Conservation (phyloP, 805 yeast genomes). For the Kockiozyma suomiensis region DNA sequence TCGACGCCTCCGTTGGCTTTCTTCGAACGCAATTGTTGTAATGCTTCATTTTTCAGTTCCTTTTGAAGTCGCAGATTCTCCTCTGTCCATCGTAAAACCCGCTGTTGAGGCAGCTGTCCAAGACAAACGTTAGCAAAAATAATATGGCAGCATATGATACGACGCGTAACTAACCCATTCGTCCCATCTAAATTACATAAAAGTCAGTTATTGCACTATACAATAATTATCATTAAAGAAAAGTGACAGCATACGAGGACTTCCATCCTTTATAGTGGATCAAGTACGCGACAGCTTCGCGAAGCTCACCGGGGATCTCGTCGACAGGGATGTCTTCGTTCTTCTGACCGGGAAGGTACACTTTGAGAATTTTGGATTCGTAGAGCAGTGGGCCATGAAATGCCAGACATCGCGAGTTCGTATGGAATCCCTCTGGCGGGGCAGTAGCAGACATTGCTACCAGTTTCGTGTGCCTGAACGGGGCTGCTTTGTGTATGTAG, state of each 20-base stretch:
- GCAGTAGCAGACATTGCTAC: conserved; percentile 8
- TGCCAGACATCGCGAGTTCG: conserved; percentile 59
- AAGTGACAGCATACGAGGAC: conserved; percentile 47
- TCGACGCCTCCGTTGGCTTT: conserved; percentile 23
- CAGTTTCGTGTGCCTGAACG: not conserved
- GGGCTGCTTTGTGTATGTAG: not conserved
- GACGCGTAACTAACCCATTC: conserved; percentile 70
- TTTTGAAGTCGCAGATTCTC: conserved; percentile 69
- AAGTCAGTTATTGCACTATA: not conserved
- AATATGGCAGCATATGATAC: not conserved
- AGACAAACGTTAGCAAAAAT: not conserved
- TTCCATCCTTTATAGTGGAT: conserved; percentile 97
- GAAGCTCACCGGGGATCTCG: conserved; percentile 46
- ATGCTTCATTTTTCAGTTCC: conserved; percentile 56
- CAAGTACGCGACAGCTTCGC: conserved; percentile 53
- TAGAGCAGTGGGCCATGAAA: conserved; percentile 89
- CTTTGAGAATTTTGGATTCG: conserved; percentile 77
- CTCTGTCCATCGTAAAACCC: conserved; percentile 68
- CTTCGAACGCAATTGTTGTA: conserved; percentile 39
- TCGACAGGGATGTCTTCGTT: conserved; percentile 37
- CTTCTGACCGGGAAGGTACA: conserved; percentile 57
- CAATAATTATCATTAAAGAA: not conserved
- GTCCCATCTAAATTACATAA: conserved; percentile 60
- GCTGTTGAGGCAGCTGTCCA: conserved; percentile 46
- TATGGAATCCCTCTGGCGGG: conserved; percentile 32